phyloP scores from a whole-genome alignment of 495 filamentous ascomycete species.

The Xylaria sp. region DNA sequence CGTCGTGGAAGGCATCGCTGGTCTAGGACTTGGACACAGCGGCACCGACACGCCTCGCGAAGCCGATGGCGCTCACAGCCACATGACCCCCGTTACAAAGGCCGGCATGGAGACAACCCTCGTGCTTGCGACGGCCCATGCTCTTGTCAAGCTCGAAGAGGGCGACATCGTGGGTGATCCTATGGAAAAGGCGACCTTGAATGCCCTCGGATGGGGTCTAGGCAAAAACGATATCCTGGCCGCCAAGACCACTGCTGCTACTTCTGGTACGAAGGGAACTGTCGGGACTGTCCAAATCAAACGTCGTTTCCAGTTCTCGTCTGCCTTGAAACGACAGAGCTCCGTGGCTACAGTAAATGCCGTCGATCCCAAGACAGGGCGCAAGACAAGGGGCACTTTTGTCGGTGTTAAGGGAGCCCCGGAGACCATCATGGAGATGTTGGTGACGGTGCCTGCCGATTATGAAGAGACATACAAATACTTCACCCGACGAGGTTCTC shows the following conservation, averaged over 20 bases:
- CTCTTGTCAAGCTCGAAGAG: slow-evolving; percentile 93
- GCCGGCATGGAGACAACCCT: slow-evolving; percentile 83
- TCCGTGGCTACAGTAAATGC: slow-evolving; percentile 83
- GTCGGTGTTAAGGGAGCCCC: slow-evolving; percentile 96
- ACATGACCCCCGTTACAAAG: slow-evolving; percentile 68
- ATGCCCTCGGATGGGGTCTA: slow-evolving; percentile 87
- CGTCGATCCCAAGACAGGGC: slow-evolving; percentile 70
- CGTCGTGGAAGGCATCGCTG: slow-evolving; percentile 96
- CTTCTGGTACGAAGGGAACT: slow-evolving; percentile 48
- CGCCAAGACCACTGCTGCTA: slow-evolving; percentile 53
- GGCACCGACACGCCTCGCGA: slow-evolving; percentile 70
- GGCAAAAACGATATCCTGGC: slow-evolving; percentile 84
- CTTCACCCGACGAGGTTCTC: slow-evolving; percentile 92
- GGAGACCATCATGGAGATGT: slow-evolving; percentile 93
- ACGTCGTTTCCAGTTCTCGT: slow-evolving; percentile 98
- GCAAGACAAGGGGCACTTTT: slow-evolving; percentile 80
- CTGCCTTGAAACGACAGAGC: slow-evolving; percentile 92
- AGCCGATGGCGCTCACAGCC: slow-evolving; percentile 77
- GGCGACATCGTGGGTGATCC: slow-evolving; percentile 97
- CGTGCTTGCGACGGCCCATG: slow-evolving; percentile 93
- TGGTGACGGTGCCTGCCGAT: slow-evolving; percentile 78
- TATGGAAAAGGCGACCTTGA: slow-evolving; percentile 96
- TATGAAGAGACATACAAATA: slow-evolving; percentile 99
- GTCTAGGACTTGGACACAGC: slow-evolving; percentile 73
- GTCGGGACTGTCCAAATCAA: slow-evolving; percentile 82